A percentile compares a stretch with the other conserved stretches of the same genome.
These are phyloP conservation scores for Thraustotheca clavata DNA, from an alignment of 352 stramenopile genomes.

Conservation along the genomic window DNA sequence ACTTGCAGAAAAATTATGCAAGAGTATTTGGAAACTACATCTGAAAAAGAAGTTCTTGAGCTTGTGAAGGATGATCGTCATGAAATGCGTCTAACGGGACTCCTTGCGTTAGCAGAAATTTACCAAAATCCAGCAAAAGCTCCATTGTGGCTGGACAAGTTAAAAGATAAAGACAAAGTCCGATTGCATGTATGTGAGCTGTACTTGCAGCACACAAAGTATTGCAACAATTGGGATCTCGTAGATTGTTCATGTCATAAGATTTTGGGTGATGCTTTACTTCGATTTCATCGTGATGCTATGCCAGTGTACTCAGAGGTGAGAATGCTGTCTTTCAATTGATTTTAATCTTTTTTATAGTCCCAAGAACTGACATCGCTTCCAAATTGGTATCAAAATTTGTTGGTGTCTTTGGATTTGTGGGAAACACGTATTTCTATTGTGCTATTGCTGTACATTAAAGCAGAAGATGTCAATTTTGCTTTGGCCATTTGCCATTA, in stretches of 20 bases:
- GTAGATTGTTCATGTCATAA: conserved; percentile 19
- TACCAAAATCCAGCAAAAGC: conserved; percentile 4
- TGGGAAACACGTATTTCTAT: conserved; percentile 26
- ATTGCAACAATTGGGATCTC: conserved; percentile 26
- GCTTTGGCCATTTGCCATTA: conserved; percentile 12
- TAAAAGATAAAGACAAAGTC: not conserved
- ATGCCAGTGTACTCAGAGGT: no score
- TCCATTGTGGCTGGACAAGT: not conserved
- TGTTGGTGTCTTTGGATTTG: conserved; percentile 21
- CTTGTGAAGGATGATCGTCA: conserved; percentile 22
- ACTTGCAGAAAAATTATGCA: conserved; percentile 15
- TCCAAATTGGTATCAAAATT: conserved; percentile 22
- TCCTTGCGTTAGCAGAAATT: conserved; percentile 21
- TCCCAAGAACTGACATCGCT: not conserved
- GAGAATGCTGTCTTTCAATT: not conserved
- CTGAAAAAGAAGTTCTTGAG: not conserved
- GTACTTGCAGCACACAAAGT: conserved; percentile 20
- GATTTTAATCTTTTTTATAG: no score
- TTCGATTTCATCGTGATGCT: not conserved
- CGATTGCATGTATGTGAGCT: not conserved
- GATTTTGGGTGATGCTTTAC: conserved; percentile 18
- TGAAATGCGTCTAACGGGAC: conserved; percentile 20
- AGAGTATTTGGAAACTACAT: conserved; percentile 3
- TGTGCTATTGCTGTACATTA: conserved; percentile 11
- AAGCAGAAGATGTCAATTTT: conserved; percentile 1